These are phyloP conservation scores for Ceraceosorus bombacis DNA, from an alignment of 1,284 basidiomycete species.

Conservation along the genomic window DNA sequence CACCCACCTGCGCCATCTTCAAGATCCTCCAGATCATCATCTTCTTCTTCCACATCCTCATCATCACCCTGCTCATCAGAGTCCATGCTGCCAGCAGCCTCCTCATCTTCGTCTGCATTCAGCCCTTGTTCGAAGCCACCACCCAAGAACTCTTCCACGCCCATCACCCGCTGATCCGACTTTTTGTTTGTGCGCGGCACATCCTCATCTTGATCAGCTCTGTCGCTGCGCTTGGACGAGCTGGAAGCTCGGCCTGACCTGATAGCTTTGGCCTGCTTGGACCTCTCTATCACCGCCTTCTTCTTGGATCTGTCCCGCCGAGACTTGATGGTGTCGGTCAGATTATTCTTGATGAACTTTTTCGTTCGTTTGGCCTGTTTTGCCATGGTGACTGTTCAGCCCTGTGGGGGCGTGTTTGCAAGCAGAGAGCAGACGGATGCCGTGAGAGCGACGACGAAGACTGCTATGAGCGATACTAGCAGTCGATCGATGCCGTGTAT, in stretches of 20 bases:
- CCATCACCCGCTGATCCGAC: conserved; percentile 24
- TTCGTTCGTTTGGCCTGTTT: conserved; percentile 43
- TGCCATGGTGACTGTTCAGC: conserved; percentile 24
- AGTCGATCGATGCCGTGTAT: too few species aligned
- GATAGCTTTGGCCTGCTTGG: conserved; percentile 14
- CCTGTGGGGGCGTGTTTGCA: too few species aligned
- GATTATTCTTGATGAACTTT: conserved; percentile 39
- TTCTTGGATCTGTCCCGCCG: conserved; percentile 40
- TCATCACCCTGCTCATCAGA: conserved; percentile 25
- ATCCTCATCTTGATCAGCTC: conserved; percentile 12
- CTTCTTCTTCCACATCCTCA: conserved; percentile 18
- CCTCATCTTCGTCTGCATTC: conserved; percentile 19
- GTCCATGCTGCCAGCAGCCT: conserved; percentile 22
- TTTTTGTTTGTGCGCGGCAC: conserved; percentile 17
- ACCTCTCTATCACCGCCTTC: conserved; percentile 28
- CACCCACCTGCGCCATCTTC: conserved; percentile 26
- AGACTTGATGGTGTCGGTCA: conserved; percentile 31
- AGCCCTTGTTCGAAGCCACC: conserved; percentile 41
- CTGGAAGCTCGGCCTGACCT: neutral
- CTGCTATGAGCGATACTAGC: too few species aligned
- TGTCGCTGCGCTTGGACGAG: conserved; percentile 19
- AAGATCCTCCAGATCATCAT: conserved; percentile 31
- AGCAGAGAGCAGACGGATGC: too few species aligned
- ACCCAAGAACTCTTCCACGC: conserved; percentile 44
- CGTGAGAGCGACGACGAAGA: too few species aligned